Percentiles rank a stretch among this genome's conserved stretches.
These are phyloP conservation scores for Microsporum canis DNA, from an alignment of 2,329 filamentous ascomycete genomes.

Conservation along the genomic window DNA sequence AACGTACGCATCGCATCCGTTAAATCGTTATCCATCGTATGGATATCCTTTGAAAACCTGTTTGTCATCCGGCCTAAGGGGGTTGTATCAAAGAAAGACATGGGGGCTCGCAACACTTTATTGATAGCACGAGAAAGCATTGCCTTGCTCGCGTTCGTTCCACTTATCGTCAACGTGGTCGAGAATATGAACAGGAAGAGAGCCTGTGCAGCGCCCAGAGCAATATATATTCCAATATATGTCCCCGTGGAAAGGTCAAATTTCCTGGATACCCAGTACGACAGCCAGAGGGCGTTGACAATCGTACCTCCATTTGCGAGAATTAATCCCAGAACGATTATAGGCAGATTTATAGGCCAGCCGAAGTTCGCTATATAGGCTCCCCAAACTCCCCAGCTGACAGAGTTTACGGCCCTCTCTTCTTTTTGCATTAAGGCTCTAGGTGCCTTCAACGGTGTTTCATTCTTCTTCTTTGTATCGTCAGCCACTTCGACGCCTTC, in stretches of 20 bases:
- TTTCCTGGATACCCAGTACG: constrained; percentile 79
- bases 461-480: constrained; percentile 40
- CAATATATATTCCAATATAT: constrained; percentile 62
- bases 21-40: constrained; percentile 90
- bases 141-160: constrained; percentile 67
- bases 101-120: constrained; percentile 57
- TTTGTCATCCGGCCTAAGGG: constrained; percentile 92
- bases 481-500: constrained; percentile 38
- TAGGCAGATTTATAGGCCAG: constrained; percentile 50
- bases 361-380: constrained; percentile 66
- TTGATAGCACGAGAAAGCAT: constrained; percentile 74
- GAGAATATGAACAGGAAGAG: constrained; percentile 71
- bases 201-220: constrained; percentile 59
- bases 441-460: constrained; percentile 28
- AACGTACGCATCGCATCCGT: constrained; percentile 89
- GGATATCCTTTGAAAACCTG: constrained; percentile 87
- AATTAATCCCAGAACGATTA: constrained; percentile 53
- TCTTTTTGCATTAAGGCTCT: constrained; percentile 38
- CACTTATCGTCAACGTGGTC: constrained; percentile 62
- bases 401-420: constrained; percentile 57
- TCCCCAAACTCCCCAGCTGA: constrained; percentile 68
- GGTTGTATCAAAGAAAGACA: constrained; percentile 95
- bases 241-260: constrained; percentile 53
- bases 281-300: constrained; percentile 79
- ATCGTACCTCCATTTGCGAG: constrained; percentile 77